phyloP scores from a whole-genome alignment of 2,329 filamentous ascomycete genomes.

The Fusarium piperis region DNA sequence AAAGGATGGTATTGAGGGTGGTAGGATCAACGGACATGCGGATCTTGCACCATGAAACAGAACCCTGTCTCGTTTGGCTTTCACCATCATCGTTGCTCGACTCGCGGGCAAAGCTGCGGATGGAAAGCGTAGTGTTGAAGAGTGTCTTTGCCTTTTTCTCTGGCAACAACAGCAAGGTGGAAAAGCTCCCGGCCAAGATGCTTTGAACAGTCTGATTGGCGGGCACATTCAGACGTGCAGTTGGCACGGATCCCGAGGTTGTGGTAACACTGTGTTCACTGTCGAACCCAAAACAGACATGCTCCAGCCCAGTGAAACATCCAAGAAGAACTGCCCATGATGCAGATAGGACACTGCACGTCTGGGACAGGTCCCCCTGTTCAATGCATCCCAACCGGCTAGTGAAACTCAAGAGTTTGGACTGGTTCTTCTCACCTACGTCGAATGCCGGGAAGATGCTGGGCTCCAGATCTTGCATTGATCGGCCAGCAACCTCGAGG shows the following conservation, averaged over 20 bases:
- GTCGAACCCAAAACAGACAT: slow-evolving; percentile 29
- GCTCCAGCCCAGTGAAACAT: slow-evolving; percentile 36
- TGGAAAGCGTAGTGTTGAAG: slow-evolving; percentile 57
- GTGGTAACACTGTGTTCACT: slow-evolving; percentile 10
- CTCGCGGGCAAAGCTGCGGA: slow-evolving; percentile 25
- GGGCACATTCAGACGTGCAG: background rate
- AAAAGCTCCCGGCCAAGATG: background rate
- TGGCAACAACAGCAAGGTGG: background rate
- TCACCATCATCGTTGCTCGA: slow-evolving; percentile 38
- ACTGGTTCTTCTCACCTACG: slow-evolving; percentile 10
- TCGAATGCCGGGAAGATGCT: slow-evolving; percentile 36
- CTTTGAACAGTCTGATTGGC: slow-evolving; percentile 6
- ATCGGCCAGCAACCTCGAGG: background rate
- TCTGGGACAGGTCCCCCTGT: background rate
- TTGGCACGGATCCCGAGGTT: background rate
- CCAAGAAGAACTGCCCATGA: slow-evolving; percentile 31
- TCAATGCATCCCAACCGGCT: background rate
- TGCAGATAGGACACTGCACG: slow-evolving; percentile 14
- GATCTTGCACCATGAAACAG: slow-evolving; percentile 28
- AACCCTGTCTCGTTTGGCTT: background rate
- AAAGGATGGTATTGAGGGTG: slow-evolving; percentile 36
- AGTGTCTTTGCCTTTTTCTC: slow-evolving; percentile 39
- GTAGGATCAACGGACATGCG: slow-evolving; percentile 28
- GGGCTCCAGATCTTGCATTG: slow-evolving; percentile 22
- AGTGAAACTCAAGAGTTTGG: background rate